These are phyloP conservation scores for Moniliophthora roreri DNA, from an alignment of 1,284 basidiomycete species.

Conservation along the genomic window DNA sequence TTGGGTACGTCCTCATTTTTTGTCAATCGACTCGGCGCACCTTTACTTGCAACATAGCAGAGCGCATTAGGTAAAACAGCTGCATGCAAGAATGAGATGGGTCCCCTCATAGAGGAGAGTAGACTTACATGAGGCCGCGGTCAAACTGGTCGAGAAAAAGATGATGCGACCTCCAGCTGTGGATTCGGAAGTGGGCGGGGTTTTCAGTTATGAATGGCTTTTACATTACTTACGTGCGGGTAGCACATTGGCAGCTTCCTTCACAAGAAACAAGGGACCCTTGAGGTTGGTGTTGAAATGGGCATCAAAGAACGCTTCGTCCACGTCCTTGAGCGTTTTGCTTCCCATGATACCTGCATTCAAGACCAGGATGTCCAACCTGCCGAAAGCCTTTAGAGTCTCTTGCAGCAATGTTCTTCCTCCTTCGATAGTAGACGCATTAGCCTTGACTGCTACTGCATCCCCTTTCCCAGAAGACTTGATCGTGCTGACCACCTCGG, in stretches of 20 bases:
- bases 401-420: slow-evolving; percentile 44
- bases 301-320: slow-evolving; percentile 48
- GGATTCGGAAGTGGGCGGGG: not conserved
- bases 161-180: slow-evolving; percentile 51
- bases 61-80: slow-evolving; percentile 46
- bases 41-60: slow-evolving; percentile 51
- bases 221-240: slow-evolving; percentile 36
- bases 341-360: slow-evolving; percentile 56
- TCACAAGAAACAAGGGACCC: slow-evolving; percentile 54
- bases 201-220: not conserved
- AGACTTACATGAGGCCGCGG: slow-evolving; percentile 34
- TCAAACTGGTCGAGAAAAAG: slow-evolving; percentile 54
- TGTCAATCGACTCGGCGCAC: not conserved
- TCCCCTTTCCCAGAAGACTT: slow-evolving; percentile 40
- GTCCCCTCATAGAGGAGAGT: not conserved
- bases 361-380: slow-evolving; percentile 55
- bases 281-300: slow-evolving; percentile 57
- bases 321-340: slow-evolving; percentile 42
- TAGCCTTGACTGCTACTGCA: slow-evolving; percentile 53
- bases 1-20: not conserved
- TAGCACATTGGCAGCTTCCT: slow-evolving; percentile 43
- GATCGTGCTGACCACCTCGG: slow-evolving; percentile 43
- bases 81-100: slow-evolving; percentile 14
- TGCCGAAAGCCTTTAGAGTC: slow-evolving; percentile 46
- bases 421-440: slow-evolving; percentile 45